Conservation (phyloP, 2,329 filamentous ascomycete species). For the Trichoderma sp. region DNA sequence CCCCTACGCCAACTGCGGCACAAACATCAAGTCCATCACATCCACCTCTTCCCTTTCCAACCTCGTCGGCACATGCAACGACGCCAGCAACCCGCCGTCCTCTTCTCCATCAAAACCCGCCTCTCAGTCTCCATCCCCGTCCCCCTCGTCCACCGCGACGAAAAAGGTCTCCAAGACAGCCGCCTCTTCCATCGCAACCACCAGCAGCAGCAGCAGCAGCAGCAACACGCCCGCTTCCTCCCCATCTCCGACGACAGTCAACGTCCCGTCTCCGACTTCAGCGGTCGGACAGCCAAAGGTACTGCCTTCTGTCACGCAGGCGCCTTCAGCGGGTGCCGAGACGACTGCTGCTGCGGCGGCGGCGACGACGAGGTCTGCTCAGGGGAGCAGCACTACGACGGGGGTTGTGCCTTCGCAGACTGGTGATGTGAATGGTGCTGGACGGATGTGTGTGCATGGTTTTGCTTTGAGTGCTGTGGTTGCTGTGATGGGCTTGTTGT, state of each 20-base stretch:
- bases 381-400: neutral
- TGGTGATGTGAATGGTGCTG: neutral
- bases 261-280: neutral
- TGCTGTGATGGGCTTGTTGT: conserved; percentile 1
- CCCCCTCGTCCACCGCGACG: neutral
- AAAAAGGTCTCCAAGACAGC: neutral
- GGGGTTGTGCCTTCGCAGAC: neutral
- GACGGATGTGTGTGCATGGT: neutral
- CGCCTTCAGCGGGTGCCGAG: neutral
- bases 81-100: neutral
- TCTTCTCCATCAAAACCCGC: neutral
- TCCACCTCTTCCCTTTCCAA: conserved; percentile 24
- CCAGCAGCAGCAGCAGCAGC: no score
- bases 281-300: neutral
- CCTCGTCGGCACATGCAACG: conserved; percentile 30
- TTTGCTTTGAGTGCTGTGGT: neutral
- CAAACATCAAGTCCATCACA: conserved; percentile 31
- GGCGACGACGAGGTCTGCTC: no score
- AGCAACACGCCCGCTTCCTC: neutral
- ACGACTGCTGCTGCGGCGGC: neutral
- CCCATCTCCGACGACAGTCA: no score
- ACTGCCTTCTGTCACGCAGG: neutral
- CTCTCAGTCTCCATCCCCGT: neutral
- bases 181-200: neutral
- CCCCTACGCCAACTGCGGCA: conserved; percentile 55